Percentiles rank a stretch among this genome's conserved stretches.
Conservation (phyloP, 108 stramenopile genomes). For the Schizochytrium sp. region DNA sequence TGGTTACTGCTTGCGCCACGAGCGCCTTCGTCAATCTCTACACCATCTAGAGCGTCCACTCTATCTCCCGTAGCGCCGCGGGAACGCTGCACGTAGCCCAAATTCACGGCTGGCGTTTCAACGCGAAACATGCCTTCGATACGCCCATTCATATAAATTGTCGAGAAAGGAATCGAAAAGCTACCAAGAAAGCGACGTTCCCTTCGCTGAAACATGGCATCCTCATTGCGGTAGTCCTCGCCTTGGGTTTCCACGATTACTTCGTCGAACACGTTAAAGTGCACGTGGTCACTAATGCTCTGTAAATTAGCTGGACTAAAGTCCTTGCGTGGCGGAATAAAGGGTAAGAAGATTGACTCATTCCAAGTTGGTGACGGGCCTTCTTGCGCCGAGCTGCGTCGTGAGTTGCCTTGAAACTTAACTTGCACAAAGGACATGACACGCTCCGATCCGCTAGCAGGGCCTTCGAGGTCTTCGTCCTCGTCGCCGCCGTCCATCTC, state of each 20-base stretch:
- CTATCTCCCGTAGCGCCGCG: background rate
- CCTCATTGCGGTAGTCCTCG: slow-evolving; percentile 52
- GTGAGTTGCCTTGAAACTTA: slow-evolving; percentile 30
- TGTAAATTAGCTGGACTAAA: slow-evolving; percentile 27
- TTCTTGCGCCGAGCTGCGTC: slow-evolving; percentile 30
- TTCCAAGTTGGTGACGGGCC: slow-evolving; percentile 56
- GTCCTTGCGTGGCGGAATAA: slow-evolving; percentile 41
- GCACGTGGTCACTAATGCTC: slow-evolving; percentile 44
- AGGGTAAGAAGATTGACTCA: slow-evolving; percentile 52
- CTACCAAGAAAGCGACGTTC: slow-evolving; percentile 57
- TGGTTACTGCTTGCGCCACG: slow-evolving; percentile 23
- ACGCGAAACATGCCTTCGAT: slow-evolving; percentile 59
- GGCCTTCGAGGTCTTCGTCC: background rate
- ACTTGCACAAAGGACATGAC: slow-evolving; percentile 46
- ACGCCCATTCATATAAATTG: slow-evolving; percentile 47
- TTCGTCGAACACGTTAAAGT: slow-evolving; percentile 53
- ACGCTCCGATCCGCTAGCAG: background rate
- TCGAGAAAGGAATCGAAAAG: slow-evolving; percentile 47
- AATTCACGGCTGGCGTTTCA: slow-evolving; percentile 41
- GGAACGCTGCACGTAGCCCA: slow-evolving; percentile 47
- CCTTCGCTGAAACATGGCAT: slow-evolving; percentile 24
- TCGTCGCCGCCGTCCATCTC: background rate
- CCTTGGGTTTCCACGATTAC: slow-evolving; percentile 45
- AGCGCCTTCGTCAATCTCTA: slow-evolving; percentile 17
- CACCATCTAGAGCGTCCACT: slow-evolving; percentile 17